Conservation (phyloP, 2,329 filamentous ascomycete species). For the Phialophora verrucosa region DNA sequence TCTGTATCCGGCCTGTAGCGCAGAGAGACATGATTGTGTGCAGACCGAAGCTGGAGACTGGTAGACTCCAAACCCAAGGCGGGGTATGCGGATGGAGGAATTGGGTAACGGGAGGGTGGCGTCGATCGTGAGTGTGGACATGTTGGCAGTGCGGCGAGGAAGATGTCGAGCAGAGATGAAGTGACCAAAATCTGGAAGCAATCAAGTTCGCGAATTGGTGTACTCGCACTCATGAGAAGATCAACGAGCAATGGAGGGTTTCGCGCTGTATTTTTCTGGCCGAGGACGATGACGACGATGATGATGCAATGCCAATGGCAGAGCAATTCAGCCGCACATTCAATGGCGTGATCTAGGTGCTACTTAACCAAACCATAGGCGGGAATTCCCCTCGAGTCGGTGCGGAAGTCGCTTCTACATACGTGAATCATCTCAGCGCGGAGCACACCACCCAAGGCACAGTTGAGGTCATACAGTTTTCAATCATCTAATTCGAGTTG, state of each 20-base stretch:
- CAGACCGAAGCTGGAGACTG: conserved; percentile 62
- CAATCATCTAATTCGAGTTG: neutral
- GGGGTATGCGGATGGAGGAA: conserved; percentile 62
- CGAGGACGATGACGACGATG: neutral
- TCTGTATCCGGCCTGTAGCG: conserved; percentile 60
- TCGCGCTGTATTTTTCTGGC: neutral
- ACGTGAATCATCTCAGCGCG: neutral
- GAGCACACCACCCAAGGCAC: neutral
- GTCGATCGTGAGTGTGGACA: conserved; percentile 51
- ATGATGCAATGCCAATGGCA: neutral
- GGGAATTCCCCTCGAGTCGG: neutral
- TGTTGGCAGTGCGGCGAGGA: neutral
- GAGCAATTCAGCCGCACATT: no score
- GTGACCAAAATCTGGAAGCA: neutral
- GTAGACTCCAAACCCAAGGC: conserved; percentile 75
- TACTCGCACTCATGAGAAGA: neutral
- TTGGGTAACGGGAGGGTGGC: conserved; percentile 59
- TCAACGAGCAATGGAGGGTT: neutral
- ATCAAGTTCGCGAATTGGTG: neutral
- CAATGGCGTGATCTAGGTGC: no score
- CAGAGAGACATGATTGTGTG: conserved; percentile 63
- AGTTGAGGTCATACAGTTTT: no score
- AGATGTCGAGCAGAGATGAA: neutral
- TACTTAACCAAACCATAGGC: neutral
- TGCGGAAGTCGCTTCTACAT: no score